Percentiles rank a stretch among this genome's conserved stretches.
Conservation (phyloP, 805 yeast genomes). For the Schizosaccharomyces pombe region DNA sequence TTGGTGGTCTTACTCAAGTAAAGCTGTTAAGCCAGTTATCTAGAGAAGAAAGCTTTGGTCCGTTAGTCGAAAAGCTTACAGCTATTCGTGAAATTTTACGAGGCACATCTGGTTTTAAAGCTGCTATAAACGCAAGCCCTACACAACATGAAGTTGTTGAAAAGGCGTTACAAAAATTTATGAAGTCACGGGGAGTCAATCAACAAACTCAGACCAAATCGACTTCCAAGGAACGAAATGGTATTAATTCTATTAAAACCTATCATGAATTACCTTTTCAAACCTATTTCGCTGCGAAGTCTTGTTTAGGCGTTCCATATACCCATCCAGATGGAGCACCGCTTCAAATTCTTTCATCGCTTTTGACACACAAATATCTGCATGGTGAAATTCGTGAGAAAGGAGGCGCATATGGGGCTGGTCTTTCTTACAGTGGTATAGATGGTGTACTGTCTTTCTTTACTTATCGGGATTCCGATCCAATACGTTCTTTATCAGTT, state of each 20-base stretch:
- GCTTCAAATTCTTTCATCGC: conserved; percentile 56
- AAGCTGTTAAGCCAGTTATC: conserved; percentile 41
- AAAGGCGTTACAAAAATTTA: neutral
- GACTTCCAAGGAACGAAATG: neutral
- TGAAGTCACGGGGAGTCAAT: too few relatives aligned
- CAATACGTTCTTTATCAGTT: conserved; percentile 39
- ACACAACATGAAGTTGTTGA: neutral
- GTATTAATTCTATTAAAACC: neutral
- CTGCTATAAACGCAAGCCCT: neutral
- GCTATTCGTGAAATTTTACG: neutral
- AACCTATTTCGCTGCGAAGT: conserved; percentile 47
- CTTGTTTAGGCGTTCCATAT: conserved; percentile 39
- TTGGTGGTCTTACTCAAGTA: conserved; percentile 60
- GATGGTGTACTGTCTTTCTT: conserved; percentile 63
- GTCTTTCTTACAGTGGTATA: conserved; percentile 57
- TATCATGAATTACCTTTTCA: conserved; percentile 12
- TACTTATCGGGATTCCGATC: conserved; percentile 87
- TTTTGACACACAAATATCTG: conserved; percentile 57
- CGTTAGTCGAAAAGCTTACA: neutral
- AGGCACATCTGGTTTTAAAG: neutral
- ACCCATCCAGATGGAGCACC: conserved; percentile 57
- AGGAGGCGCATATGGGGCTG: conserved; percentile 97
- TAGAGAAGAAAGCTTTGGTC: conserved; percentile 5
- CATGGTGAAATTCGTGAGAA: conserved; percentile 82
- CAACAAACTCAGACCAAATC: neutral